phyloP scores from a whole-genome alignment of 2,329 filamentous ascomycete species.

The Cladophialophora exuberans region DNA sequence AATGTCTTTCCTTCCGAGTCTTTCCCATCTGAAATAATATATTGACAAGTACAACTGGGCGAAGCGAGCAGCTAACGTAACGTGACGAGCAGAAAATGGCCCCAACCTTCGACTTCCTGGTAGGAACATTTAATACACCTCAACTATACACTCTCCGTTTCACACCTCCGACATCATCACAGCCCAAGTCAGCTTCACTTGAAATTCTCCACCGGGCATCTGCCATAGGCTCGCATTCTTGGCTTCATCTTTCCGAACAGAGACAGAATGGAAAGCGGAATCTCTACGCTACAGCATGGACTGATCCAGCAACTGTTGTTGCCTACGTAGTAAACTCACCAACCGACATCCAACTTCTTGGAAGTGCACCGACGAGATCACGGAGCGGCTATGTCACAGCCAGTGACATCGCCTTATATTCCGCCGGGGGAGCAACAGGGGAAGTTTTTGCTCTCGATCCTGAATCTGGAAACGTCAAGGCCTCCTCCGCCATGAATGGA shows the following conservation, averaged over 20 bases:
- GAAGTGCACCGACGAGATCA: conserved; percentile 27
- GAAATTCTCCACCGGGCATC: conserved; percentile 28
- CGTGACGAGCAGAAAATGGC: too few relatives aligned
- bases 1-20: too few relatives aligned
- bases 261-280: conserved; percentile 19
- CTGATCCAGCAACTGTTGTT: conserved; percentile 30
- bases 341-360: conserved; percentile 29
- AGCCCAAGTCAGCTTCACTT: conserved; percentile 10
- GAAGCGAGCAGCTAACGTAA: too few relatives aligned
- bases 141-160: conserved; percentile 33
- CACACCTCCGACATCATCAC: conserved; percentile 23
- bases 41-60: too few relatives aligned
- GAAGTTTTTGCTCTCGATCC: conserved; percentile 33
- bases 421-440: conserved; percentile 33
- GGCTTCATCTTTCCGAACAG: conserved; percentile 31
- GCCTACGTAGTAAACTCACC: conserved; percentile 31
- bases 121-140: conserved; percentile 35
- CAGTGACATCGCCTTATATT: conserved; percentile 29
- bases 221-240: conserved; percentile 34
- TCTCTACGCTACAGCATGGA: conserved; percentile 35
- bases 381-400: conserved; percentile 33
- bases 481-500: not conserved
- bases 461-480: conserved; percentile 23
- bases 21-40: too few relatives aligned
- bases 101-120: conserved; percentile 29